These are phyloP conservation scores for Prosopis cineraria DNA, from an alignment of 306 rosid genomes.

Conservation along the genomic window DNA sequence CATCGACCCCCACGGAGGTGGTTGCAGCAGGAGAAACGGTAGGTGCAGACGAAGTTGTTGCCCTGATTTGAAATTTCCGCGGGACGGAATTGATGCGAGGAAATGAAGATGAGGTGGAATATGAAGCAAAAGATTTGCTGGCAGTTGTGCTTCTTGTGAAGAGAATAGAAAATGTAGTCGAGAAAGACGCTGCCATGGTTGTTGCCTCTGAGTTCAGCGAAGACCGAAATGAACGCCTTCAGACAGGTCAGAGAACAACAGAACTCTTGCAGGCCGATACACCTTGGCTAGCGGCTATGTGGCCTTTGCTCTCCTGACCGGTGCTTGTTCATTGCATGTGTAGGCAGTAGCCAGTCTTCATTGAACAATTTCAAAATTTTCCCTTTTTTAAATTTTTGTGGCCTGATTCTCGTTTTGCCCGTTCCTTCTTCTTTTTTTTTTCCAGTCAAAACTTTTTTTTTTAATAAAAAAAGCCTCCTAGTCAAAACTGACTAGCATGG, in stretches of 20 bases:
- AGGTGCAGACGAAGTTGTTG: slow-evolving; percentile 5
- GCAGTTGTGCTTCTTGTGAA: slow-evolving; percentile 18
- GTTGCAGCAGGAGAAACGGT: slow-evolving; percentile 43
- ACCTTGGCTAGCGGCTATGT: neutral
- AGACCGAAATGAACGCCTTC: slow-evolving; percentile 1
- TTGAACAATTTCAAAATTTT: neutral
- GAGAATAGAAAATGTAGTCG: slow-evolving; percentile 40
- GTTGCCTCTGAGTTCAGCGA: slow-evolving; percentile 22
- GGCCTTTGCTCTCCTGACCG: neutral
- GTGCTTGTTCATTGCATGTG: neutral
- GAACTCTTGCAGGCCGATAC: neutral
- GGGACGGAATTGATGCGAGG: slow-evolving; percentile 29
- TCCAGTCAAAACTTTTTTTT: neutral
- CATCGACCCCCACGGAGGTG: slow-evolving; percentile 45
- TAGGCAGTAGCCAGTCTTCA: neutral
- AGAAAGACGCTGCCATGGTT: slow-evolving; percentile 50
- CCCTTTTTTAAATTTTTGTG: neutral
- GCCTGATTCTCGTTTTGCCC: neutral
- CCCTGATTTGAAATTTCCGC: slow-evolving; percentile 34
- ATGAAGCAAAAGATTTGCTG: slow-evolving; percentile 17
- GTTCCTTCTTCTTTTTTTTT: neutral
- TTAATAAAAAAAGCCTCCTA: neutral
- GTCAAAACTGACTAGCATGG: neutral
- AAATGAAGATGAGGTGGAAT: slow-evolving; percentile 34
- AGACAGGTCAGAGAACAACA: neutral